Conservation (phyloP, 495 filamentous ascomycete species). For the Elaphomyces granulatus region DNA sequence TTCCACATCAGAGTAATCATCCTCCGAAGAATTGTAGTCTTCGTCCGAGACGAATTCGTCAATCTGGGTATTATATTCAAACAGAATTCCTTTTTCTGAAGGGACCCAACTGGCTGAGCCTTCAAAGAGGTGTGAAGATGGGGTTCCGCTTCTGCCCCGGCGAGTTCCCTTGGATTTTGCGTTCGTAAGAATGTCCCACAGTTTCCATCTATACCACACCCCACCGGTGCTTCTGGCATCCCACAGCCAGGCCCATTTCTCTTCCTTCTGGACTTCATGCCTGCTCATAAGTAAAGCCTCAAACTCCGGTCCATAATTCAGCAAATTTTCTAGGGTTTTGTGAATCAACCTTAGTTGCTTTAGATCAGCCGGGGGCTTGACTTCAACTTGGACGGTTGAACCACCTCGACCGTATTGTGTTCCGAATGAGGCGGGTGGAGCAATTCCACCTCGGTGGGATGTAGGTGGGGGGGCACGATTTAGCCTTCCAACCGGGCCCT, state of each 20-base stretch:
- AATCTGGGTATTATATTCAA: conserved; percentile 57
- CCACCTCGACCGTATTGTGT: conserved; percentile 23
- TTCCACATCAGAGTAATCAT: conserved; percentile 72
- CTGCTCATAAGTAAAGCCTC: conserved; percentile 85
- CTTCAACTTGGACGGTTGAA: conserved; percentile 50
- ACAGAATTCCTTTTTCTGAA: conserved; percentile 52
- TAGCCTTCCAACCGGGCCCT: conserved; percentile 23
- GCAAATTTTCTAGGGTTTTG: conserved; percentile 63
- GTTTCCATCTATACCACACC: conserved; percentile 78
- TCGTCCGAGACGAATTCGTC: conserved; percentile 68
- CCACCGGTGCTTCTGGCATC: conserved; percentile 67
- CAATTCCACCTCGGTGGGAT: conserved; percentile 57
- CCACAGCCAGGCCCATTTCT: conserved; percentile 92
- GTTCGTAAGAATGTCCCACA: conserved; percentile 69
- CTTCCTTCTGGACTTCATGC: conserved; percentile 62
- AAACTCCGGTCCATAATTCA: conserved; percentile 73
- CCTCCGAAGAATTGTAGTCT: conserved; percentile 78
- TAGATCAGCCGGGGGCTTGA: conserved; percentile 63
- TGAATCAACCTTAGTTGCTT: conserved; percentile 75
- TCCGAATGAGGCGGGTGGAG: conserved; percentile 62
- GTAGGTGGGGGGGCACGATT: conserved; percentile 45
- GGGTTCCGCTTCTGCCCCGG: conserved; percentile 14
- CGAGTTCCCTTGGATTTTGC: conserved; percentile 14
- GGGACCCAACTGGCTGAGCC: conserved; percentile 53
- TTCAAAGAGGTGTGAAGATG: conserved; percentile 44